A percentile compares a stretch with the other conserved stretches of the same genome.
Evolutionary conservation across 805 yeast genomes (phyloP).

Genomic region (Ogataea chonburiensis): DNA sequence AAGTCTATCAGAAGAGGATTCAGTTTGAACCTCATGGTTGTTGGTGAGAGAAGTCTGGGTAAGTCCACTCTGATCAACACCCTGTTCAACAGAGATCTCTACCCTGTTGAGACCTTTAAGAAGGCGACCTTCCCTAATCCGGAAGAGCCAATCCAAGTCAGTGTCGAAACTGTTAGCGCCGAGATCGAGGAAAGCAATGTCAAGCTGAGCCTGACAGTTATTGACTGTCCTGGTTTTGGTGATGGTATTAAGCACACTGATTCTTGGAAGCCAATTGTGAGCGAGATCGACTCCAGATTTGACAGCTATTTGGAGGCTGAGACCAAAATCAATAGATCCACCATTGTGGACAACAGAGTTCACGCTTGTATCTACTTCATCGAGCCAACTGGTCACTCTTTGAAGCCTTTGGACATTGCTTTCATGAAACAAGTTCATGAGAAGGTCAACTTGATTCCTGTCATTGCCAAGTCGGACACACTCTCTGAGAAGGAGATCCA

Average conservation of each 20-base stretch:
- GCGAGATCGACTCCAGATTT: constrained; percentile 82
- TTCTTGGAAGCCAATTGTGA: constrained; percentile 88
- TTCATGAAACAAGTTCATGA: constrained; percentile 86
- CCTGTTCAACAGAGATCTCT: constrained; percentile 69
- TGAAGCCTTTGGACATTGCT: constrained; percentile 83
- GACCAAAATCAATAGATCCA: constrained; percentile 72
- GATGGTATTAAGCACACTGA: constrained; percentile 78
- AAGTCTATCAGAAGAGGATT: constrained; percentile 89
- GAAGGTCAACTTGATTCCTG: constrained; percentile 90
- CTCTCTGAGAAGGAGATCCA: constrained; percentile 81
- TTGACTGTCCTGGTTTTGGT: constrained; percentile 94
- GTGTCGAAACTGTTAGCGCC: constrained; percentile 58
- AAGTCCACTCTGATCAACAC: constrained; percentile 91
- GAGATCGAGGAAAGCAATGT: constrained; percentile 94
- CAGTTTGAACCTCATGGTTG: constrained; percentile 82
- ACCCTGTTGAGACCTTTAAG: constrained; percentile 33
- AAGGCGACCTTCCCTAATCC: constrained; percentile 39
- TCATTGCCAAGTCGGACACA: constrained; percentile 93
- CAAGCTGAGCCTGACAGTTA: constrained; percentile 74
- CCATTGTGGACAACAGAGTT: constrained; percentile 75
- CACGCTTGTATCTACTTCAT: constrained; percentile 93
- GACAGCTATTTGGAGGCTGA: constrained; percentile 89
- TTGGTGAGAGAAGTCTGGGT: constrained; percentile 91
- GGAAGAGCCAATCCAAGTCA: constrained; percentile 47
- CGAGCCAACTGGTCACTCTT: constrained; percentile 95